Percentiles rank a stretch among this genome's conserved stretches.
Evolutionary conservation across 148 eudicot species (phyloP).

Genomic region (Amaranthus hypochondriacus): DNA sequence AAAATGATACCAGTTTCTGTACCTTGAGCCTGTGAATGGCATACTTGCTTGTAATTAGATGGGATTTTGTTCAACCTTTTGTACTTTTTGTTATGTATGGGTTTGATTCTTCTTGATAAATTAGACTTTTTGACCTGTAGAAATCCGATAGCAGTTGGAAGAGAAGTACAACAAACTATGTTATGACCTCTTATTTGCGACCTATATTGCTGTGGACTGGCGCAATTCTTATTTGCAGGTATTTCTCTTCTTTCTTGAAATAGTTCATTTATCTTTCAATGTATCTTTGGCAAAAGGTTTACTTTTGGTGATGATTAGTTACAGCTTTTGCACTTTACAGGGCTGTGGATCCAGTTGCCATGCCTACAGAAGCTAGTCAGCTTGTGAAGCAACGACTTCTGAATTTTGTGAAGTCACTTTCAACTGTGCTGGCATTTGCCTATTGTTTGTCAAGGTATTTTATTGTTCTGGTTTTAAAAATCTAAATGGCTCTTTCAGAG

Average conservation of each 20-base stretch:
- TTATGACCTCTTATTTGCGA: conserved; percentile 73
- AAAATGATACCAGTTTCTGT: not conserved
- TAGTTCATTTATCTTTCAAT: not conserved
- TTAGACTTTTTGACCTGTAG: conserved; percentile 37
- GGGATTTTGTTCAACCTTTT: not conserved
- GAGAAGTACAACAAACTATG: conserved; percentile 68
- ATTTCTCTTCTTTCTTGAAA: conserved; percentile 2
- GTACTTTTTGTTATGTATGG: not conserved
- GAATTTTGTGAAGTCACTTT: conserved; percentile 76
- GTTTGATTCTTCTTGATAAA: conserved; percentile 15
- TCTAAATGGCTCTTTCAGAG: not conserved
- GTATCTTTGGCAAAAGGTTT: not conserved
- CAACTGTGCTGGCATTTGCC: conserved; percentile 83
- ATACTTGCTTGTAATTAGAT: conserved; percentile 1
- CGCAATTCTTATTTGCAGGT: conserved; percentile 85
- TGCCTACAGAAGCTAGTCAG: conserved; percentile 77
- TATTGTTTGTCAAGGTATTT: conserved; percentile 74
- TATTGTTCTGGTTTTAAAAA: not conserved
- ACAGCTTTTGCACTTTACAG: conserved; percentile 37
- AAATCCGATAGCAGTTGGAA: conserved; percentile 71
- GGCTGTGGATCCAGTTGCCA: conserved; percentile 62
- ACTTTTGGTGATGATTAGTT: conserved; percentile 1
- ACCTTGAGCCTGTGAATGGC: not conserved
- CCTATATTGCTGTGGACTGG: conserved; percentile 89
- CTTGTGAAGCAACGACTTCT: conserved; percentile 75